These are phyloP conservation scores for Articulospora tetracladia DNA, from an alignment of 495 filamentous ascomycete genomes.

Conservation along the genomic window DNA sequence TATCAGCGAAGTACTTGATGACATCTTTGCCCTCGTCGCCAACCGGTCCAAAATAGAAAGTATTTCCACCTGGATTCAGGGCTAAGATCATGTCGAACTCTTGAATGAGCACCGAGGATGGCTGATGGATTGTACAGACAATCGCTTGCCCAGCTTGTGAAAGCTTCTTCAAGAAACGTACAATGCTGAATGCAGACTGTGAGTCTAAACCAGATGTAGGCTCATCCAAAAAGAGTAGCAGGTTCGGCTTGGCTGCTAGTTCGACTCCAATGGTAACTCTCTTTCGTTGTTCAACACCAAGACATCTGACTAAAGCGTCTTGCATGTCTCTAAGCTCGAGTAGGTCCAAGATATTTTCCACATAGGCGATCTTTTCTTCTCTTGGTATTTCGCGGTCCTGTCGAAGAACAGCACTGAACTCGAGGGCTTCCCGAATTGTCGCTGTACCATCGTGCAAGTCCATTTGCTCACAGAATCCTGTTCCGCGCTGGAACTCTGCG, in stretches of 20 bases:
- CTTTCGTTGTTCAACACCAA: constrained; percentile 51
- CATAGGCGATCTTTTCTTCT: constrained; percentile 56
- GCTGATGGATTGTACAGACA: constrained; percentile 79
- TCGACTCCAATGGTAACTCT: constrained; percentile 89
- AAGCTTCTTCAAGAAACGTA: constrained; percentile 81
- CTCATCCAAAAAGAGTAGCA: constrained; percentile 80
- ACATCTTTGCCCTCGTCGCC: constrained; percentile 59
- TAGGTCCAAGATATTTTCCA: constrained; percentile 56
- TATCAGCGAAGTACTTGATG: constrained; percentile 62
- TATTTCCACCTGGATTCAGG: constrained; percentile 65
- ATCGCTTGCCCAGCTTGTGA: constrained; percentile 71
- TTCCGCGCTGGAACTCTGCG: constrained; percentile 71
- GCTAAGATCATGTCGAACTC: constrained; percentile 75
- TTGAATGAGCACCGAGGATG: constrained; percentile 64
- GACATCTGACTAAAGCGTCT: constrained; percentile 39
- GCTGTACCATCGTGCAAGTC: constrained; percentile 67
- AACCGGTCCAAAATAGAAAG: constrained; percentile 71
- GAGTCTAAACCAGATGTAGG: constrained; percentile 81
- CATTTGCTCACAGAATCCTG: constrained; percentile 85
- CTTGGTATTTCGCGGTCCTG: constrained; percentile 34
- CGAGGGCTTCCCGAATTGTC: constrained; percentile 42
- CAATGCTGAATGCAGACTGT: constrained; percentile 78
- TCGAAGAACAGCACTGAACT: constrained; percentile 46
- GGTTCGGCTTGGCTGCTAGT: constrained; percentile 77
- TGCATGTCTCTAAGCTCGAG: constrained; percentile 53